Evolutionary conservation across 148 eudicot genomes (phyloP), one percentile per base, ranked within the genome.

Genomic region (Gaultheria prostrata): DNA sequence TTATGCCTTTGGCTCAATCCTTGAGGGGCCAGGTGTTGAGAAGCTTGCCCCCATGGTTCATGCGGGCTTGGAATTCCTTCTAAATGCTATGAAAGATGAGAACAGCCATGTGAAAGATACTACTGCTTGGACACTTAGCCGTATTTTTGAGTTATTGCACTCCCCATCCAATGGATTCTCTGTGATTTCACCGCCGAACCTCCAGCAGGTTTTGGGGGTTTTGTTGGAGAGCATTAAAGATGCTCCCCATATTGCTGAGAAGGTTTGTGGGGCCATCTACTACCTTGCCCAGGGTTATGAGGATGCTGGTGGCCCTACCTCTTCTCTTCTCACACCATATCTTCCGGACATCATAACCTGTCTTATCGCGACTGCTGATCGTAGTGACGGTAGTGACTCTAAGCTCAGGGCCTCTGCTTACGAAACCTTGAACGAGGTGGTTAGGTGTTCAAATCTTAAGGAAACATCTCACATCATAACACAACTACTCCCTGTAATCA

Each of bases 281-380:
- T 92, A 85, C 84, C 93, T 92, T 82, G 92, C 93, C 59, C 94
- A 90, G 85, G 93, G 94, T 32, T 92, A 86, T 75, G 94, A 92
- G 83, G 92, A 92, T 85, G 88, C 83, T 21, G 92, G 84, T 26
- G 92, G 84, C 53, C 21, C 90, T 77, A 77, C 76, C 80, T 85
- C 94, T 63, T 80, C 87, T 77, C 81, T 74, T 43, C 90, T 92
- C 82, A 90, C 93, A 13, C 93, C 94, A 13, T 90, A 76, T 59
- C 86, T 92, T 33, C 84, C 89, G 28, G 93, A 92, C 39, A 87
- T 92, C 69, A 90, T 92, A 63, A 26, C 89, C 61, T 87, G 88
- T 82, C 93, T 92, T 77, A 77, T 92, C 63, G 88, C 87, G 1
- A 78, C 93, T 35, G 90, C 92, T 80, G 93, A 90, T 65, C 85